Base-by-base conservation (phyloP, 148 eudicot genomes). In the Camellia granthamiana region DNA sequence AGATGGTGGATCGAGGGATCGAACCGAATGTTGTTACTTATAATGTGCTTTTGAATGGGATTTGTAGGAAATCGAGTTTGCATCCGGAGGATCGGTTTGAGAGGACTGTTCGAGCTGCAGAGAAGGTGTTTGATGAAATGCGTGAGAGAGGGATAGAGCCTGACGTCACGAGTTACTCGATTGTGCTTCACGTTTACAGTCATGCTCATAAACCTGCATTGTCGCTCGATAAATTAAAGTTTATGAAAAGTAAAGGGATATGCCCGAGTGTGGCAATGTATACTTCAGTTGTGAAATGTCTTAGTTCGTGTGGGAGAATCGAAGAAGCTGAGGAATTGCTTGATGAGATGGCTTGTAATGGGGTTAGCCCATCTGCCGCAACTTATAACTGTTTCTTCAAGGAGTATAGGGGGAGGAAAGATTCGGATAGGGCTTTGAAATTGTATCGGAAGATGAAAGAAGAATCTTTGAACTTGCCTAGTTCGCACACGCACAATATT, bases 321-420 rank as follows among this genome's bases (percentile, higher is more conserved):
- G 91, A 86, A 5, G 98, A 93, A 66, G 99, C 97, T 0, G 93
- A 90, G 81, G 74, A 30, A 64, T 71, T 96, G 84, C 83, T 96
- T 5, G 79, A 85, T 78, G 95, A 92, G 88, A 95, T 96, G 99
- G 88, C 86, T 60, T 4, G 30, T 13, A 79, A 83, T 56, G 99
- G 98, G n/a, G 92, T 96, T 62, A 87, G 87, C 10, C 98, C 97
- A 3, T 83, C 89, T 3, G 88, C 97, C 76, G 91, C 77, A 18
- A 96, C 99, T 15, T 96, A 89, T 71, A 96, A 96, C 74, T 96
- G 99, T 82, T 96, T 96, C 85, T 93, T 96, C 70, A 93, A 93
- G 86, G 98, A 95, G 78, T 93, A 90, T 75, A 87, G 88, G 59
- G 98, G 98, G 47, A 88, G 98, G 86, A 93, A 87, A 69, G 94